Evolutionary conservation across 2,329 filamentous ascomycete genomes (phyloP), one percentile per base, ranked within the genome.

Genomic region (Oidium heveae): DNA sequence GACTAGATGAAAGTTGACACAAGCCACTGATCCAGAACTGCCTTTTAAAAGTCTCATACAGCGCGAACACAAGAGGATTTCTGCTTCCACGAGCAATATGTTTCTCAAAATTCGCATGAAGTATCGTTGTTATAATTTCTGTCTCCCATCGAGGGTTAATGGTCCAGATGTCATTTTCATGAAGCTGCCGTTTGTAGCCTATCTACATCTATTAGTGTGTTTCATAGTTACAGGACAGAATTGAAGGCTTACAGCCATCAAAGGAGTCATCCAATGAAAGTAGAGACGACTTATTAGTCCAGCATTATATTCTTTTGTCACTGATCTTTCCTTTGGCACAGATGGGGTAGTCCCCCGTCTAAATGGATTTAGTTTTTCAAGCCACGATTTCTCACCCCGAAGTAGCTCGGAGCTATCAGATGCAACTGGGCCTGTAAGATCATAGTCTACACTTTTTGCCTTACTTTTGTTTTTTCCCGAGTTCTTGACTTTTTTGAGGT

Each of bases 201-300:
- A 79, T 76, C 80, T 86, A 54, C 28, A 24, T n/a, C 43, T 8
- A 55, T 62, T 55, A 66, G 60, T 44, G 58, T 47, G 7, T 46
- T 36, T 20, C 16, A 12, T 4, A 10, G 16, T 4, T 1, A 20
- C 18, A 10, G 8, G 15, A 13, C 12, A 20, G 8, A 43, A 10
- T 46, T 41, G 54, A 49, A 15, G 15, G 70, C 76, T 69, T 66
- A 82, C 81, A 58, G 69, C 73, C 88, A 96, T 96, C 55, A 96
- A 65, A 1, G 86, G 81, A 0, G 79, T 79, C 74, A 95, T 89
- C 89, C 89, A 96, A 65, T 86, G 78, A 64, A 94, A 96, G 4
- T 82, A 82, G 22, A 94, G 66, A 55, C 73, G 66, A 68, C 85
- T 94, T 58, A 91, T 74, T 63, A 87, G 81, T 1, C 75, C 70